Evolutionary conservation across 2,329 filamentous ascomycete genomes (phyloP).

Genomic region (Microdochium trichocladiopsis): DNA sequence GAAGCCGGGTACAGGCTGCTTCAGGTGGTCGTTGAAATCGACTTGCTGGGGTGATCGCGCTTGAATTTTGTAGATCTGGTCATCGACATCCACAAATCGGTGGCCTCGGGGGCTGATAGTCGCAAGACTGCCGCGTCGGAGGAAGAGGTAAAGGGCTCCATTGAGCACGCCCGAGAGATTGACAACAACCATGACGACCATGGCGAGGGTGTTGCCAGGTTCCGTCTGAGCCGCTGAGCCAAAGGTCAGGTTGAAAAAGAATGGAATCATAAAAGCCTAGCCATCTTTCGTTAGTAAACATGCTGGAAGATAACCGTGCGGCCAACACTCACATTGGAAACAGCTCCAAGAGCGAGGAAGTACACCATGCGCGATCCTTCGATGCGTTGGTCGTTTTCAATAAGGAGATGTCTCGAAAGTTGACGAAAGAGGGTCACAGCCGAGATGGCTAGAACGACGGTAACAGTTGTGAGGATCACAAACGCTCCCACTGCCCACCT

Average conservation of each 20-base stretch:
- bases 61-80: conserved; percentile 9
- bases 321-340: conserved; percentile 48
- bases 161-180: conserved; percentile 61
- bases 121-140: conserved; percentile 54
- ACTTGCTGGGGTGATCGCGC: conserved; percentile 9
- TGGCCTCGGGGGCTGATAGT: conserved; percentile 44
- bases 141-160: conserved; percentile 58
- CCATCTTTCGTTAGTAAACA: no score
- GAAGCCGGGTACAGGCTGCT: conserved; percentile 22
- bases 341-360: conserved; percentile 50
- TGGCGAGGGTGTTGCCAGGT: conserved; percentile 42
- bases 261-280: conserved; percentile 54
- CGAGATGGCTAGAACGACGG: conserved; percentile 41
- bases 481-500: conserved; percentile 53
- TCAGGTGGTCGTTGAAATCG: conserved; percentile 25
- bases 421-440: conserved; percentile 48
- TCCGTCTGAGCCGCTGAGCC: conserved; percentile 24
- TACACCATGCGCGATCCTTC: conserved; percentile 65
- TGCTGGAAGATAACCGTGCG: no score
- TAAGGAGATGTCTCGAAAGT: conserved; percentile 43
- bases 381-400: conserved; percentile 53
- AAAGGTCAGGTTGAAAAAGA: conserved; percentile 52
- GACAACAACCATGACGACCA: conserved; percentile 58
- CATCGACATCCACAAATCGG: conserved; percentile 5
- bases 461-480: conserved; percentile 41